Evolutionary conservation across 345 rosid species (phyloP).

Genomic region (Salix koriyanagi): DNA sequence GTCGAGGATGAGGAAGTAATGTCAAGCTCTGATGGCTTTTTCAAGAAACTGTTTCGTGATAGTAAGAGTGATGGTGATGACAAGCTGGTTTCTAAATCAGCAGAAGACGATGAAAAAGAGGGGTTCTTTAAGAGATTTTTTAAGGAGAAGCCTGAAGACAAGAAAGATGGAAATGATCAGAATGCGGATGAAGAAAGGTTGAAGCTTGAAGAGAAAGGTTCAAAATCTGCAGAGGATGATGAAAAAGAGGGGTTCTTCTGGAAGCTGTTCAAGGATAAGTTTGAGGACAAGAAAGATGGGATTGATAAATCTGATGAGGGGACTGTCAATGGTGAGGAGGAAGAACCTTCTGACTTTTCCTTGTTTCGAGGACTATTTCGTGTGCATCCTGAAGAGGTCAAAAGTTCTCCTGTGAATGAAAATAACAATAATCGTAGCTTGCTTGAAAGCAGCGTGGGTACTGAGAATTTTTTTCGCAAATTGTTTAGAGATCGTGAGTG

Average conservation of each 20-base stretch:
- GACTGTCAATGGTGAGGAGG: conserved; percentile 55
- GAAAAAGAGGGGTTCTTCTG: conserved; percentile 90
- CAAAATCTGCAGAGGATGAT: conserved; percentile 71
- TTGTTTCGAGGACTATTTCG: conserved; percentile 77
- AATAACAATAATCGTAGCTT: conserved; percentile 45
- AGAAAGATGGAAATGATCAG: conserved; percentile 57
- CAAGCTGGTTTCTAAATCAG: conserved; percentile 40
- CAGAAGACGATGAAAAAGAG: conserved; percentile 77
- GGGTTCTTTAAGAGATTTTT: conserved; percentile 83
- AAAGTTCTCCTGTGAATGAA: conserved; percentile 48
- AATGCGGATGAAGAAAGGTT: conserved; percentile 35
- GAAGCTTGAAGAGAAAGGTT: conserved; percentile 40
- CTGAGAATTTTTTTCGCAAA: conserved; percentile 93
- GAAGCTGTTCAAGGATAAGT: conserved; percentile 76
- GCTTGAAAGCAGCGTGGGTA: conserved; percentile 89
- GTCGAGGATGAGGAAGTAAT: conserved; percentile 63
- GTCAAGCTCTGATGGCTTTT: conserved; percentile 69
- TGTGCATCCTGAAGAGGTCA: conserved; percentile 89
- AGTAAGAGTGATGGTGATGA: conserved; percentile 55
- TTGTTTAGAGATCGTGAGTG: conserved; percentile 92
- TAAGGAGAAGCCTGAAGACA: conserved; percentile 74
- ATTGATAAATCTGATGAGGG: conserved; percentile 55
- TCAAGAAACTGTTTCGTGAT: conserved; percentile 67
- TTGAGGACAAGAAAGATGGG: conserved; percentile 74
- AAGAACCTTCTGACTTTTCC: conserved; percentile 80